Percentiles rank a stretch among this genome's conserved stretches.
Evolutionary conservation across 2,329 filamentous ascomycete genomes (phyloP).

Genomic region (Penicillium sp.): DNA sequence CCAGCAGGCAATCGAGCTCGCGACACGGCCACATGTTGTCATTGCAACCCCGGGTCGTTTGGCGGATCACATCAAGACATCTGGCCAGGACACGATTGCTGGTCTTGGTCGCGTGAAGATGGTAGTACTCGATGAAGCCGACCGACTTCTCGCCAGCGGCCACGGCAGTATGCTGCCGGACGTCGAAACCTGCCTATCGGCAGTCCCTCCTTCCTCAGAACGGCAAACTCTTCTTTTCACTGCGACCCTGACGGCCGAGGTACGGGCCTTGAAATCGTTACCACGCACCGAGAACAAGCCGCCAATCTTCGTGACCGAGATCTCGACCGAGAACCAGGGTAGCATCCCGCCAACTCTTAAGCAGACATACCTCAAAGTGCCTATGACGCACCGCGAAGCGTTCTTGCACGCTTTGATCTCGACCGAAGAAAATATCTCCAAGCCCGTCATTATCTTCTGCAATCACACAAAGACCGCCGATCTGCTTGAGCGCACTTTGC

Average conservation of each 20-base stretch:
- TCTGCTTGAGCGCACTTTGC: slow-evolving; percentile 84
- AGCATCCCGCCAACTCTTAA: slow-evolving; percentile 78
- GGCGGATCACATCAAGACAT: slow-evolving; percentile 90
- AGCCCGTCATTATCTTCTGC: slow-evolving; percentile 89
- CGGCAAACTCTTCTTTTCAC: slow-evolving; percentile 97
- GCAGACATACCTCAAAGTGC: slow-evolving; percentile 86
- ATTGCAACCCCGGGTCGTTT: slow-evolving; percentile 93
- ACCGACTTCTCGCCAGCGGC: slow-evolving; percentile 77
- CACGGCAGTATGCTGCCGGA: slow-evolving; percentile 92
- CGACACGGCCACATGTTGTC: slow-evolving; percentile 83
- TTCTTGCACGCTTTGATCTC: slow-evolving; percentile 89
- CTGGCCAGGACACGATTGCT: slow-evolving; percentile 86
- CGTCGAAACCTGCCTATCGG: slow-evolving; percentile 83
- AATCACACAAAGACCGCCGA: slow-evolving; percentile 90
- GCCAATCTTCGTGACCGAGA: slow-evolving; percentile 86
- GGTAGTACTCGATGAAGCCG: slow-evolving; percentile 94
- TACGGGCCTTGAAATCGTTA: slow-evolving; percentile 81
- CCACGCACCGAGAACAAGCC: slow-evolving; percentile 71
- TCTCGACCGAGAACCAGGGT: slow-evolving; percentile 72
- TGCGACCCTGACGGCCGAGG: slow-evolving; percentile 91
- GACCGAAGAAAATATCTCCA: slow-evolving; percentile 75
- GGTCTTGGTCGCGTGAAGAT: slow-evolving; percentile 79
- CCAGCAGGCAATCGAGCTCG: slow-evolving; percentile 81
- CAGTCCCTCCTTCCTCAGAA: slow-evolving; percentile 75
- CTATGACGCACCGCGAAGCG: slow-evolving; percentile 90